Evolutionary conservation across 2,329 filamentous ascomycete species (phyloP), one percentile per base, ranked within the genome.

Genomic region (Salinomyces thailandicus): DNA sequence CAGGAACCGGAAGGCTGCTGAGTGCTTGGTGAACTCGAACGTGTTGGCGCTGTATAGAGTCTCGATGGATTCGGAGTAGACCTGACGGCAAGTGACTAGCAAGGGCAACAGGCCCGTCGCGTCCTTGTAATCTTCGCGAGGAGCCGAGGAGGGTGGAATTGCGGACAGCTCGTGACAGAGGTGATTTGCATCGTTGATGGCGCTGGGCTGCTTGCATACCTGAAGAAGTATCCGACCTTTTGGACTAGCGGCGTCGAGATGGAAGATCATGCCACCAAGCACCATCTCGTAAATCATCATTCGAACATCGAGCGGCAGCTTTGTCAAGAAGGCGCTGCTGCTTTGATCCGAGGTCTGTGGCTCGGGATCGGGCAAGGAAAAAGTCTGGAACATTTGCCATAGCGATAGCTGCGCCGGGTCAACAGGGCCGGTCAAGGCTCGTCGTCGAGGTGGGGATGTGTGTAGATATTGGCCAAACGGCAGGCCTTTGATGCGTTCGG

Each of bases 271-370:
- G 9, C 46, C 45, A 14, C 53, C 53, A 7, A 56, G 42, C 4
- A 56, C 46, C 41, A 54, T 45, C 13, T 57, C 54, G 36, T 57
- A 57, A 13, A 57, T 55, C 22, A 57, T 51, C 31, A 56, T 36
- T 11, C 53, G 50, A 7, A 57, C 39, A 38, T 57, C 54, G 17
- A 54, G 49, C 3, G 54, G 54, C 16, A 57, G 44, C 27, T 40
- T 50, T 4, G 46, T 37, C 14, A 57, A 31, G 19, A 56, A 50
- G 12, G 31, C 34, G 32, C 46, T 48, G 4, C 49, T 32, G 14
- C 31, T 28, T 35, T 56, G 53, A 7, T 50, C 45, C n/a, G 47
- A 29, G 12, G 46, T 50, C 6, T 36, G 39, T 27, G 50, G 50
- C 32, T 45, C 45, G 7, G 47, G 27, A 33, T 46, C 49, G 8